These are phyloP conservation scores for Asterella californica DNA, from an alignment of 225 moss, liverwort and hornwort species.

Conservation along the genomic window DNA sequence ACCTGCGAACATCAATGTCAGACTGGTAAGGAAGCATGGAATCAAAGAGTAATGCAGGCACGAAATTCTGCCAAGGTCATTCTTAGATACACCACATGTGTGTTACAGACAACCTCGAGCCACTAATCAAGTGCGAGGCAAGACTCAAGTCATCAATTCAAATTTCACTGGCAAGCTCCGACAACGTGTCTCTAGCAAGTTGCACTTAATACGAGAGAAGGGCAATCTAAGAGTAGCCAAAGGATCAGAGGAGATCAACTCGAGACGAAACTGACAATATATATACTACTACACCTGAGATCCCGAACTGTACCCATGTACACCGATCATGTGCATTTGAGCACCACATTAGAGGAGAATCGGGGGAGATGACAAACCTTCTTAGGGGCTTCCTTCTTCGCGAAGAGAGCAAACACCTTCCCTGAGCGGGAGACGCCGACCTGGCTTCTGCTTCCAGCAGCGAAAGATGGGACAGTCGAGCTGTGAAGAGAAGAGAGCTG, in stretches of 20 bases:
- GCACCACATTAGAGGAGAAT: neutral
- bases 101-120: too few species aligned
- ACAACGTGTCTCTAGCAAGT: too few species aligned
- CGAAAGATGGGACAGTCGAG: conserved; percentile 22
- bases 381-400: conserved; percentile 34
- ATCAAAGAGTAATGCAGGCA: neutral
- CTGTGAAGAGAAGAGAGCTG: conserved; percentile 36
- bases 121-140: neutral
- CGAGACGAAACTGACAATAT: too few species aligned
- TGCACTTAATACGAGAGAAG: too few species aligned
- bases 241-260: too few species aligned
- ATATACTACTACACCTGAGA: too few species aligned
- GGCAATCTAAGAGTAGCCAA: too few species aligned
- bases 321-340: neutral
- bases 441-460: conserved; percentile 6
- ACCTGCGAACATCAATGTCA: neutral
- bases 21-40: neutral
- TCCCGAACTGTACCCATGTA: too few species aligned
- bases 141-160: too few species aligned
- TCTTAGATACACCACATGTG: too few species aligned
- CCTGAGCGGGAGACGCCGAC: conserved; percentile 21
- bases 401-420: conserved; percentile 56
- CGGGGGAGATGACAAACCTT: conserved; percentile 30
- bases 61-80: too few species aligned
- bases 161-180: too few species aligned